Base-by-base conservation (phyloP, 2,329 filamentous ascomycete genomes). In the Cryphonectria radicalis region DNA sequence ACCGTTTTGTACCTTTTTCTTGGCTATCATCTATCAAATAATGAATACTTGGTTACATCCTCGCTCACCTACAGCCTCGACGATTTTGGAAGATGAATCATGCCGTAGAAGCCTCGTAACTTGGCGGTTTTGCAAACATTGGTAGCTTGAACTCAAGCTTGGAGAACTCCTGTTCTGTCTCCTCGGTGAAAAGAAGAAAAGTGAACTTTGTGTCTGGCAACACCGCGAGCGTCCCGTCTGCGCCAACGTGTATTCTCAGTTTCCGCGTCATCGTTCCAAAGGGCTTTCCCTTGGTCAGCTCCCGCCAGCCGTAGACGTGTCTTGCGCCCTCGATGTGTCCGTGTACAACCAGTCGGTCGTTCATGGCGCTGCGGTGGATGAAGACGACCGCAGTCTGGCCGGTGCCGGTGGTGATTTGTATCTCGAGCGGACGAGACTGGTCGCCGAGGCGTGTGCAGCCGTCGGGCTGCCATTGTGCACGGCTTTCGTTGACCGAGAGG, bases 1-100 rank as follows among this genome's bases (percentile, higher is more conserved):
- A 17, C 14, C 35, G 13, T 14, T 3, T 90, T 79, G 77, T 91
- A 88, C 81, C 91, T 91, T 91, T 91, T 79, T 91, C 87, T 78
- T 89, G 90, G 81, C 90, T 40, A 11, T 89, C 70, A 91, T 74
- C 13, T 83, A 8, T n/a, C 7, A 4, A 22, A 13, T 11, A 11
- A 40, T 40, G 32, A 32, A 32, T 22, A 50, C 80, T 75, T 79
- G 2, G 88, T 88, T 63, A 91, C 83, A n/a, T 84, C 82, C 4
- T 88, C 76, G 0, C 87, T 85, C 19, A 91, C 84, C 75, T 90
- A 90, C 19, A 91, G 81, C 2, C 17, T 53, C 17, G 32, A 19
- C 25, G 28, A 32, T 37, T 11, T 13, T 53, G 8, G 8, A 14
- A 19, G 11, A 0, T n/a, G 25, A 13, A 13, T 65, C 25, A 65